A percentile compares a stretch with the other conserved stretches of the same genome.
These are phyloP conservation scores for Colletotrichum cuscutae DNA, from an alignment of 2,329 filamentous ascomycete genomes.

Conservation along the genomic window DNA sequence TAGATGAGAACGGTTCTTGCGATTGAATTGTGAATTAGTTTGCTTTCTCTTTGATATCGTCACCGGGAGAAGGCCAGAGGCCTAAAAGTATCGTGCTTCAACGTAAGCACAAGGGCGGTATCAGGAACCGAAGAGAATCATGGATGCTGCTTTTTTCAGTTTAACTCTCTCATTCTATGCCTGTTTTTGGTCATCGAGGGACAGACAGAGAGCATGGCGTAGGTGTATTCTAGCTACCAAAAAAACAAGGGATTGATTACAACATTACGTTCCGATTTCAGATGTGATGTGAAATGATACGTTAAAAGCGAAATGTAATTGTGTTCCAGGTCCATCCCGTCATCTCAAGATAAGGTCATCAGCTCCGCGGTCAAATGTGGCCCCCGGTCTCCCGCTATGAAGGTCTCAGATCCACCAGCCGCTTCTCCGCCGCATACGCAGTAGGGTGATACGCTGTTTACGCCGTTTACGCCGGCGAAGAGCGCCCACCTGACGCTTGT, in stretches of 20 bases:
- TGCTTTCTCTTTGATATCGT: constrained; percentile 26
- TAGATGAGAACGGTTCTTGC: constrained; percentile 43
- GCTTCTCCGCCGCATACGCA: not conserved
- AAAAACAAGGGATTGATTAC: constrained; percentile 28
- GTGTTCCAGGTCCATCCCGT: not conserved
- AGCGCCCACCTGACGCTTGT: constrained; percentile 7
- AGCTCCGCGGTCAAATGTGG: constrained; percentile 1
- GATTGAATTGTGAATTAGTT: constrained; percentile 28
- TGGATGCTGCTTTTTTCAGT: constrained; percentile 31
- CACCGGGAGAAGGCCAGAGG: constrained; percentile 5
- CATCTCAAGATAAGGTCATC: not conserved
- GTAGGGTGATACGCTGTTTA: constrained; percentile 26
- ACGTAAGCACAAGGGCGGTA: not conserved
- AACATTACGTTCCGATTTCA: not conserved
- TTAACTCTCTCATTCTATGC: constrained; percentile 24
- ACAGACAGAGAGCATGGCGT: constrained; percentile 33
- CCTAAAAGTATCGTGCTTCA: constrained; percentile 9
- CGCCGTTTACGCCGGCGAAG: constrained; percentile 21
- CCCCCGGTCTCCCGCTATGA: not conserved
- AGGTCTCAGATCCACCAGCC: not conserved
- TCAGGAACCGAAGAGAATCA: constrained; percentile 9
- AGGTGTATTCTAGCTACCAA: constrained; percentile 27
- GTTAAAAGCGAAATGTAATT: not conserved
- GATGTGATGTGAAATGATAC: not conserved
- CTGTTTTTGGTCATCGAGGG: constrained; percentile 27